These are phyloP conservation scores for Fusarium sp. DNA, from an alignment of 2,329 filamentous ascomycete species.

Conservation along the genomic window DNA sequence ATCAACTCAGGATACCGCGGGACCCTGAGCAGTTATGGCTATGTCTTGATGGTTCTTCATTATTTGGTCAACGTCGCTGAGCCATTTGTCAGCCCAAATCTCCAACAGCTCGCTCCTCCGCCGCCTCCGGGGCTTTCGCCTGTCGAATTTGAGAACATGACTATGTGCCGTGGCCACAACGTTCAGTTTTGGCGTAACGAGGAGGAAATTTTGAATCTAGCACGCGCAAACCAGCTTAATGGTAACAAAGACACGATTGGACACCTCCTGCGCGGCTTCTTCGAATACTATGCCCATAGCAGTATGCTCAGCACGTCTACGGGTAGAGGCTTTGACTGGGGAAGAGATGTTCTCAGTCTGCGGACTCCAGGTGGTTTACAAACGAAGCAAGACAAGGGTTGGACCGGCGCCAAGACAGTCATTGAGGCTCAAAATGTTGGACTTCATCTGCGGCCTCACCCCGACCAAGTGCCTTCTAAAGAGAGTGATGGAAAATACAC, in stretches of 20 bases:
- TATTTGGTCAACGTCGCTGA: conserved; percentile 85
- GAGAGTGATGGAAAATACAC: neutral
- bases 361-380: conserved; percentile 77
- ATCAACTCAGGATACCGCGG: conserved; percentile 91
- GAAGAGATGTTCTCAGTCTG: conserved; percentile 81
- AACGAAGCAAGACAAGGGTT: conserved; percentile 82
- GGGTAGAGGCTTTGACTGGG: conserved; percentile 80
- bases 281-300: conserved; percentile 82
- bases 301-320: conserved; percentile 64
- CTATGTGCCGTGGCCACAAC: conserved; percentile 71
- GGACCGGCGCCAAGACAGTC: conserved; percentile 84
- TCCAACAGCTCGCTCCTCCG: conserved; percentile 71
- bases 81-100: conserved; percentile 86
- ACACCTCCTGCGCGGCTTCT: conserved; percentile 82
- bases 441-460: conserved; percentile 25
- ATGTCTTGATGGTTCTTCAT: conserved; percentile 91
- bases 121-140: conserved; percentile 51
- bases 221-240: conserved; percentile 69
- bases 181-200: conserved; percentile 86
- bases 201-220: conserved; percentile 72
- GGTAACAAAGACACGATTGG: conserved; percentile 78
- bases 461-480: conserved; percentile 30
- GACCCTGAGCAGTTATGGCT: conserved; percentile 90
- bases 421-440: conserved; percentile 62
- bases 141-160: conserved; percentile 39